Percentiles rank a stretch among this genome's conserved stretches.
Conservation (phyloP, 2,329 filamentous ascomycete genomes). For the Achaetomium macrosporum region DNA sequence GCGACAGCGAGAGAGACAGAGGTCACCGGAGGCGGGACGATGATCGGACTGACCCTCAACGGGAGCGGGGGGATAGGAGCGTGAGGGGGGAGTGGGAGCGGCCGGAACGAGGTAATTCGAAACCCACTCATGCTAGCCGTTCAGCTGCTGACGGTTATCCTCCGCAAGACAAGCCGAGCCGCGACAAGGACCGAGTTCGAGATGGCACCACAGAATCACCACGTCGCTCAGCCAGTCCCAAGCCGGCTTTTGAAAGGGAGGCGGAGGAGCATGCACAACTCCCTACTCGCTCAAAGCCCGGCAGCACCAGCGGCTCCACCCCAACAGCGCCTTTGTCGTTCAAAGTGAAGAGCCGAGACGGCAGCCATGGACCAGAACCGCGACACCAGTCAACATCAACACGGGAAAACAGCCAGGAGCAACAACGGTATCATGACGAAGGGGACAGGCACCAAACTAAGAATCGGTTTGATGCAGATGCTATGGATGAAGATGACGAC, state of each 20-base stretch:
- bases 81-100: conserved; percentile 7
- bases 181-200: conserved; percentile 1
- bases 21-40: conserved; percentile 9
- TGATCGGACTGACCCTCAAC: not conserved
- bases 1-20: conserved; percentile 1
- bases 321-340: conserved; percentile 23
- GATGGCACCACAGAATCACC: conserved; percentile 9
- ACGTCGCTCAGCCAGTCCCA: conserved; percentile 20
- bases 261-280: conserved; percentile 15
- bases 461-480: conserved; percentile 24
- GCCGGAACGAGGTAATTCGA: not conserved
- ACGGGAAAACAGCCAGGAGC: conserved; percentile 3
- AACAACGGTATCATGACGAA: conserved; percentile 6
- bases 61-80: conserved; percentile 13
- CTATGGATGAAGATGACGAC: conserved; percentile 38
- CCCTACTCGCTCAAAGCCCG: conserved; percentile 22
- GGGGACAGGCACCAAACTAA: conserved; percentile 16
- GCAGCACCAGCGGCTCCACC: not conserved
- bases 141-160: not conserved
- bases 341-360: conserved; percentile 23
- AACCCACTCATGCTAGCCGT: too few species aligned
- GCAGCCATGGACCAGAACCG: conserved; percentile 18
- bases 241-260: conserved; percentile 5
- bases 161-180: conserved; percentile 1
- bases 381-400: not conserved